Evolutionary conservation across 2,329 filamentous ascomycete genomes (phyloP).

Genomic region (Teratosphaeria nubilosa): DNA sequence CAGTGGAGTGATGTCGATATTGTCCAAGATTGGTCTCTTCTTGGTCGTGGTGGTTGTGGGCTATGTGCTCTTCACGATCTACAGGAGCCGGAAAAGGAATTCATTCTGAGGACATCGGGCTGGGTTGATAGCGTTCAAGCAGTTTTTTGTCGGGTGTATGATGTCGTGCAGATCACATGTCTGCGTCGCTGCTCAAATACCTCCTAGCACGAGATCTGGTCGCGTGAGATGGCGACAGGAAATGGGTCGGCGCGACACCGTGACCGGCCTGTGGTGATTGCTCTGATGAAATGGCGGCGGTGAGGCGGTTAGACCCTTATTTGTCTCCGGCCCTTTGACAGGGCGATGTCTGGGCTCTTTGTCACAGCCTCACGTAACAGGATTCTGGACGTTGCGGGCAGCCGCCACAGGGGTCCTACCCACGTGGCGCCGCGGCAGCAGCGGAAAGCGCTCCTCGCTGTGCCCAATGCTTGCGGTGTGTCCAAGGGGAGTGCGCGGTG

Average conservation of each 20-base stretch:
- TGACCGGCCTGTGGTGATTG: not conserved
- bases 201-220: not conserved
- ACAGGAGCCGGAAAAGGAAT: constrained; percentile 48
- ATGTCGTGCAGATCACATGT: constrained; percentile 1
- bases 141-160: constrained; percentile 3
- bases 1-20: constrained; percentile 58
- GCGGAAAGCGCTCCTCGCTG: not conserved
- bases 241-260: not conserved
- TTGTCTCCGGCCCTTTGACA: not conserved
- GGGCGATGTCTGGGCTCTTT: not conserved
- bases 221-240: not conserved
- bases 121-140: constrained; percentile 9
- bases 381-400: not conserved
- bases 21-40: constrained; percentile 77
- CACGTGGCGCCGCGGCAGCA: not conserved
- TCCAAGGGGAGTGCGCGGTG: not conserved
- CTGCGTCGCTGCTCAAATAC: not conserved
- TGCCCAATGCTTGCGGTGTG: not conserved
- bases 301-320: not conserved
- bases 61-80: constrained; percentile 81
- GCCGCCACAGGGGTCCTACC: not conserved
- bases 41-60: constrained; percentile 57
- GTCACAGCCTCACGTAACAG: not conserved
- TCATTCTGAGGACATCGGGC: constrained; percentile 29
- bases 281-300: not conserved